Evolutionary conservation across 23 red algal species (phyloP).

Genomic region (Rhodosorus marinus): DNA sequence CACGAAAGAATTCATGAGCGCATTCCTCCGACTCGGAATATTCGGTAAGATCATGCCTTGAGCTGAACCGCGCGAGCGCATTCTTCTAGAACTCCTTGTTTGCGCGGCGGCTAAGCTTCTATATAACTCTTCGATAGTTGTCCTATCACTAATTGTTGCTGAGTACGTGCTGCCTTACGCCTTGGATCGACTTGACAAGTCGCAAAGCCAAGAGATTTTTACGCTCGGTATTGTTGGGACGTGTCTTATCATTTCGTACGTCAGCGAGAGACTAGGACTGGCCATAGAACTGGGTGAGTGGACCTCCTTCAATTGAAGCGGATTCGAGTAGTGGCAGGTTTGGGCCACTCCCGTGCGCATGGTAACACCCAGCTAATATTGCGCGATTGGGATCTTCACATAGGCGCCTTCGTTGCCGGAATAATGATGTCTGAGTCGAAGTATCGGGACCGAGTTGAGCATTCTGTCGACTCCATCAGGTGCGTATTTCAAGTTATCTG

Average conservation of each 20-base stretch:
- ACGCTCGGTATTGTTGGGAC: constrained; percentile 56
- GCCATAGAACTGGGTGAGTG: constrained; percentile 72
- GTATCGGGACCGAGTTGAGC: constrained; percentile 34
- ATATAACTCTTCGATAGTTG: no score
- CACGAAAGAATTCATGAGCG: constrained; percentile 25
- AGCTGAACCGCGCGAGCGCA: no score
- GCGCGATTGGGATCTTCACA: no score
- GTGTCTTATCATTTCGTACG: constrained; percentile 40
- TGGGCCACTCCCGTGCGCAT: no score
- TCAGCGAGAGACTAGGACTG: constrained; percentile 53
- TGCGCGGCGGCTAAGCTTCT: no score
- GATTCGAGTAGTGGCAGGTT: no score
- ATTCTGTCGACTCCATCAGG: constrained; percentile 17
- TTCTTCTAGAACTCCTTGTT: no score
- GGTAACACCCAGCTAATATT: no score
- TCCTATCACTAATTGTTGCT: constrained; percentile 40
- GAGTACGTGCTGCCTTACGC: constrained; percentile 43
- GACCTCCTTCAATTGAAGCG: no score
- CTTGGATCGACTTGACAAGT: constrained; percentile 29
- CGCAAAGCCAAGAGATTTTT: constrained; percentile 42
- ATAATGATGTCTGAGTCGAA: constrained; percentile 50
- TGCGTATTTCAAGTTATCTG: no score
- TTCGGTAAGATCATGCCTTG: no score
- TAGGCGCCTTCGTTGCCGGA: constrained; percentile 51
- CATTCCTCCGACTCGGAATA: constrained; percentile 26